Conservation (phyloP, 2,329 filamentous ascomycete species). For the Orbilia oligospora region DNA sequence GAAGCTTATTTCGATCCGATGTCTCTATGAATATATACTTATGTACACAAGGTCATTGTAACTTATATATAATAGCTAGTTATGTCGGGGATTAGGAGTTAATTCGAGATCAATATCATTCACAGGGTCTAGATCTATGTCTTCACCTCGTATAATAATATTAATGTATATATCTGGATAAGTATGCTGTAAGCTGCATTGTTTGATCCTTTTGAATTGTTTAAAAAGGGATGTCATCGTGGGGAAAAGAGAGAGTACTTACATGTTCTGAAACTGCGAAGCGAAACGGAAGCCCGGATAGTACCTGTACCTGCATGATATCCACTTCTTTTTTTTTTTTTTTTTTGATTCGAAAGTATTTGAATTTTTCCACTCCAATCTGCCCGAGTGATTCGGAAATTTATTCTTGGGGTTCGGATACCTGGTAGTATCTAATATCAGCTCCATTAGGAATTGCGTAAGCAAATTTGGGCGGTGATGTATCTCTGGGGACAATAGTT, state of each 20-base stretch:
- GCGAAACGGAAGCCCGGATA: conserved; percentile 39
- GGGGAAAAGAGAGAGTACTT: background rate
- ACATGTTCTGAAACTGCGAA: conserved; percentile 22
- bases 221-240: conserved; percentile 16
- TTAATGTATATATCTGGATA: too few relatives aligned
- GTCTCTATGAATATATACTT: background rate
- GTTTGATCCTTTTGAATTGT: conserved; percentile 29
- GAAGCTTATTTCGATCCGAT: background rate
- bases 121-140: background rate
- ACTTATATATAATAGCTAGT: background rate
- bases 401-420: conserved; percentile 10
- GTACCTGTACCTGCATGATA: conserved; percentile 26
- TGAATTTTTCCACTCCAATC: background rate
- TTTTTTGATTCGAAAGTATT: background rate
- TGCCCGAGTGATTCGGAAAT: conserved; percentile 33
- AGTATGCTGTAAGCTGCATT: conserved; percentile 31
- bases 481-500: conserved; percentile 3
- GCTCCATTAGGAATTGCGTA: conserved; percentile 3
- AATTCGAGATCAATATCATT: background rate
- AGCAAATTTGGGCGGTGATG: background rate
- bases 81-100: background rate
- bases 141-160: conserved; percentile 2
- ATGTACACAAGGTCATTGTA: background rate
- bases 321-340: too few relatives aligned
- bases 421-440: conserved; percentile 14